phyloP scores from a whole-genome alignment of 495 filamentous ascomycete genomes.

The Neurospora discreta region DNA sequence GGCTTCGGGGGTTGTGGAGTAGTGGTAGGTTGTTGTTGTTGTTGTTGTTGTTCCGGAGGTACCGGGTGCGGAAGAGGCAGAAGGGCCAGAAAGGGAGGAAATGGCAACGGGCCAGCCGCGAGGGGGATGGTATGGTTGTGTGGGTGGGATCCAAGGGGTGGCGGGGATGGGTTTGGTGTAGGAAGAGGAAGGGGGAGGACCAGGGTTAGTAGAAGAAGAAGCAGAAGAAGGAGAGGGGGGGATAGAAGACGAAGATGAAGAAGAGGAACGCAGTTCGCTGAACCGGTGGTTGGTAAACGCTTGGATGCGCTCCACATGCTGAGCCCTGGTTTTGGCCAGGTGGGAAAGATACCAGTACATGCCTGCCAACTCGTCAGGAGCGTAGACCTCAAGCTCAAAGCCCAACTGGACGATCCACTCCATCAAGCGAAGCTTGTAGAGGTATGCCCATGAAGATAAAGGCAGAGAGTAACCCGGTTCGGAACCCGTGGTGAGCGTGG shows the following conservation, averaged over 20 bases:
- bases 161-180: not conserved
- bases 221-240: not conserved
- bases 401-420: constrained; percentile 83
- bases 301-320: constrained; percentile 61
- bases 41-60: not conserved
- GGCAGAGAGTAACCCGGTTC: constrained; percentile 45
- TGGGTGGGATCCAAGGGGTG: not conserved
- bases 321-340: constrained; percentile 41
- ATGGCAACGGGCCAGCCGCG: constrained; percentile 10
- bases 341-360: constrained; percentile 83
- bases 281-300: constrained; percentile 40
- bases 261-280: constrained; percentile 15
- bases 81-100: not conserved
- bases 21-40: not conserved
- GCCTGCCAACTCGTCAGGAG: constrained; percentile 69
- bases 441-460: constrained; percentile 78
- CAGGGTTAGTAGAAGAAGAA: not conserved
- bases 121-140: not conserved
- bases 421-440: constrained; percentile 79
- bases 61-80: not conserved
- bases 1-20: constrained; percentile 16
- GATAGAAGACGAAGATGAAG: not conserved
- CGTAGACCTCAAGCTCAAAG: constrained; percentile 89
- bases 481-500: constrained; percentile 17
- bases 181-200: not conserved